phyloP scores from a whole-genome alignment of 2,329 filamentous ascomycete species.

The Fusarium virguliforme region DNA sequence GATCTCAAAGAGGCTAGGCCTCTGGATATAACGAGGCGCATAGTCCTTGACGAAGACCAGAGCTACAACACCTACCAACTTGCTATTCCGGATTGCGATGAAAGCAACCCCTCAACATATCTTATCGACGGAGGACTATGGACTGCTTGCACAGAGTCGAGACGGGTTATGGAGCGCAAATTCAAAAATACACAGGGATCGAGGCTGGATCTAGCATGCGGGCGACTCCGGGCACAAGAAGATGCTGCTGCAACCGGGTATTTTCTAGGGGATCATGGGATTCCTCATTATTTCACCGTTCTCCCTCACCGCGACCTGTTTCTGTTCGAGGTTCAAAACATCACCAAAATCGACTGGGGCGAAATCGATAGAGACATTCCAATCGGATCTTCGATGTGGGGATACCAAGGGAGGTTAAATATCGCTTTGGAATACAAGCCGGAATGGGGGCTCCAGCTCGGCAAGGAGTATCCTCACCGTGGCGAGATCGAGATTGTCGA shows the following conservation, averaged over 20 bases:
- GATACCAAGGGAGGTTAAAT: not conserved
- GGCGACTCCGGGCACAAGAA: not conserved
- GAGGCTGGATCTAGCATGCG: no score
- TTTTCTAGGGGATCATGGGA: not conserved
- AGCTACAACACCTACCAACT: not conserved
- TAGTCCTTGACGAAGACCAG: not conserved
- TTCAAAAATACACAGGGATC: not conserved
- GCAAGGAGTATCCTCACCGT: not conserved
- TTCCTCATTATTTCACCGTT: conserved; percentile 21
- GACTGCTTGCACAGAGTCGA: conserved; percentile 17
- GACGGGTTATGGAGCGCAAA: conserved; percentile 2
- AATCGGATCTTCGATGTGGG: not conserved
- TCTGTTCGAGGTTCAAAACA: conserved; percentile 8
- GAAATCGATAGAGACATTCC: not conserved
- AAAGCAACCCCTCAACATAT: conserved; percentile 4
- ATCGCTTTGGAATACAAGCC: conserved; percentile 25
- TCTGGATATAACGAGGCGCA: not conserved
- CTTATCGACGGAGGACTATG: conserved; percentile 17
- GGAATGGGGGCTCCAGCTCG: conserved; percentile 9
- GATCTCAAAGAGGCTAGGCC: not conserved
- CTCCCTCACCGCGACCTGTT: conserved; percentile 27
- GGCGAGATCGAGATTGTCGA: not conserved
- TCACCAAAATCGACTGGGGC: not conserved
- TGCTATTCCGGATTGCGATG: not conserved
- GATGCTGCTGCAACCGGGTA: conserved; percentile 2